phyloP scores from a whole-genome alignment of 2,329 filamentous ascomycete genomes.

The Exserohilum turcica region DNA sequence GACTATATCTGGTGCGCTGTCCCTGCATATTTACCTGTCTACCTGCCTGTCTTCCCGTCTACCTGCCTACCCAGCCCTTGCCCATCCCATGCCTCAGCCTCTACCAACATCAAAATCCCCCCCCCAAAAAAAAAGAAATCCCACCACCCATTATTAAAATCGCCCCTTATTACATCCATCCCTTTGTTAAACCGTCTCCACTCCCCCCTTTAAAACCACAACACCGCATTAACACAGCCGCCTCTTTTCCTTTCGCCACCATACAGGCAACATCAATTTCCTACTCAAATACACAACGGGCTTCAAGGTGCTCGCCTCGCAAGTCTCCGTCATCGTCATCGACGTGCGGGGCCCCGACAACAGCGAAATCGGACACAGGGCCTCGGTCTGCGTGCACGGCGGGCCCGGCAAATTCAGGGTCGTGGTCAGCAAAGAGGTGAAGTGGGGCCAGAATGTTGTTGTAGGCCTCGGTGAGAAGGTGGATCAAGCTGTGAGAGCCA shows the following conservation, averaged over 20 bases:
- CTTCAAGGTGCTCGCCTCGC: background rate
- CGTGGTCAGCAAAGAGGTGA: slow-evolving; percentile 2
- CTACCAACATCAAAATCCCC: no score
- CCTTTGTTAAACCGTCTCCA: no score
- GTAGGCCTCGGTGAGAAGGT: slow-evolving; percentile 11
- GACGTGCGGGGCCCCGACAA: slow-evolving; percentile 8
- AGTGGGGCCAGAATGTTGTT: slow-evolving; percentile 3
- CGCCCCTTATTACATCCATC: no score
- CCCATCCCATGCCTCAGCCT: background rate
- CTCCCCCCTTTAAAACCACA: no score
- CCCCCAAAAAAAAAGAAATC: no score
- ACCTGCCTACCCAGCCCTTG: background rate
- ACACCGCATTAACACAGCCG: no score
- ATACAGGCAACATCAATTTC: slow-evolving; percentile 10
- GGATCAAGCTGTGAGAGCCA: background rate
- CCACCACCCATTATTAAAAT: no score
- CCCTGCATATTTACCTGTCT: background rate
- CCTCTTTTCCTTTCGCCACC: no score
- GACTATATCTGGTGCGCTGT: slow-evolving; percentile 2
- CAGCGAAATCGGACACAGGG: slow-evolving; percentile 6
- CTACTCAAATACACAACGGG: slow-evolving; percentile 10
- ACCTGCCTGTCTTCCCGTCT: background rate
- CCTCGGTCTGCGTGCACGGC: slow-evolving; percentile 7
- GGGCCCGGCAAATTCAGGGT: slow-evolving; percentile 7
- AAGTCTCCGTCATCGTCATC: slow-evolving; percentile 7